Conservation (phyloP, 768 basidiomycete genomes). For the Amanita fuliginea region DNA sequence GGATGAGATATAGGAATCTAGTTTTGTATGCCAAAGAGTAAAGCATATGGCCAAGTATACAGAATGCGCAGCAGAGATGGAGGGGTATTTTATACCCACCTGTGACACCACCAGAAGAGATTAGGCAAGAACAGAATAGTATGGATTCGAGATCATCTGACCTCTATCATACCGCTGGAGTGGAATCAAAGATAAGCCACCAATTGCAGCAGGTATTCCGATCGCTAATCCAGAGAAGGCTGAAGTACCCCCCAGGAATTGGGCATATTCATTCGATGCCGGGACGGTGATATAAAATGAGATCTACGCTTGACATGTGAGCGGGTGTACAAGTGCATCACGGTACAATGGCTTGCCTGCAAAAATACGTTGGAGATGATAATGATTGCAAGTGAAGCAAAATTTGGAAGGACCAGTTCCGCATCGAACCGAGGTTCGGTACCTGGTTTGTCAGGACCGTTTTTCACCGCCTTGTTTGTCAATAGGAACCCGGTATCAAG, state of each 20-base stretch:
- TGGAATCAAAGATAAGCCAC: conserved; percentile 47
- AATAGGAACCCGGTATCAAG: not conserved
- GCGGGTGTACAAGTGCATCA: not conserved
- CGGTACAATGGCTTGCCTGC: not conserved
- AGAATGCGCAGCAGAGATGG: conserved; percentile 40
- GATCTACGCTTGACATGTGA: conserved; percentile 24
- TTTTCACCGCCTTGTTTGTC: not conserved
- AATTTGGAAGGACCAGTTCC: not conserved
- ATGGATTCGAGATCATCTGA: conserved; percentile 11
- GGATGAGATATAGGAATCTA: conserved; percentile 56
- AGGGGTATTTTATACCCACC: conserved; percentile 47
- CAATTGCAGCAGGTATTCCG: conserved; percentile 56
- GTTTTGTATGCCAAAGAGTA: conserved; percentile 52
- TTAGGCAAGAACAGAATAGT: not conserved
- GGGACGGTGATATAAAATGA: conserved; percentile 65
- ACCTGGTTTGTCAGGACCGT: not conserved
- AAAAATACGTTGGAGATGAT: conserved; percentile 1
- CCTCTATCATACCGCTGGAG: conserved; percentile 47
- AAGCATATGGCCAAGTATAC: conserved; percentile 47
- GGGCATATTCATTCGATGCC: conserved; percentile 52
- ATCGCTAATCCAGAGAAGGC: conserved; percentile 61
- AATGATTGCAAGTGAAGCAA: conserved; percentile 2
- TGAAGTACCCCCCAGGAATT: conserved; percentile 52
- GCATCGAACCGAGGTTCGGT: not conserved
- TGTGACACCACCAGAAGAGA: conserved; percentile 11